A percentile compares a stretch with the other conserved stretches of the same genome.
Evolutionary conservation across 805 yeast genomes (phyloP).

Genomic region (Starmerella stellata): DNA sequence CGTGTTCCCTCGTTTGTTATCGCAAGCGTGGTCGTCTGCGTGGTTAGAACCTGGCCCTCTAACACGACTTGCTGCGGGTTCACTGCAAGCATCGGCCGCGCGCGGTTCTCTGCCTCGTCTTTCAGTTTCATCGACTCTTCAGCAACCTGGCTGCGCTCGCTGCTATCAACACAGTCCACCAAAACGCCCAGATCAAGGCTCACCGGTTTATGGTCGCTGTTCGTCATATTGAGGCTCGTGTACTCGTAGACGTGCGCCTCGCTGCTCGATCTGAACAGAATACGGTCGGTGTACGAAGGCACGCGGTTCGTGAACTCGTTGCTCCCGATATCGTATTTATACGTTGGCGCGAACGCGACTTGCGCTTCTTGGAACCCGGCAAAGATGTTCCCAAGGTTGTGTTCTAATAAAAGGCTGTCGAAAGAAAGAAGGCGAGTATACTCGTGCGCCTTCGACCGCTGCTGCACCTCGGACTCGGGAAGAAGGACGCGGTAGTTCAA

Average conservation of each 20-base stretch:
- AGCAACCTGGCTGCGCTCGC: conserved; percentile 23
- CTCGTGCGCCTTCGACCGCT: conserved; percentile 21
- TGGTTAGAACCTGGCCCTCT: conserved; percentile 18
- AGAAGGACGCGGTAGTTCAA: conserved; percentile 38
- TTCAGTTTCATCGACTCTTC: conserved; percentile 26
- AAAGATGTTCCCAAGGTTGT: conserved; percentile 24
- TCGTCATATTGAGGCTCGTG: conserved; percentile 16
- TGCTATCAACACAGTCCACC: conserved; percentile 25
- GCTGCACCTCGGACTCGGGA: conserved; percentile 20
- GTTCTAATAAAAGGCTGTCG: conserved; percentile 30
- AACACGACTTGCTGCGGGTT: conserved; percentile 22
- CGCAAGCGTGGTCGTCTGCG: background rate
- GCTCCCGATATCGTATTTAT: conserved; percentile 26
- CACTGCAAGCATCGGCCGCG: conserved; percentile 28
- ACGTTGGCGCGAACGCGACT: conserved; percentile 38
- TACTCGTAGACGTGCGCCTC: conserved; percentile 15
- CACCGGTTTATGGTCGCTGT: conserved; percentile 45
- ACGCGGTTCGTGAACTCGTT: conserved; percentile 22
- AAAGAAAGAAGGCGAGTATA: conserved; percentile 25
- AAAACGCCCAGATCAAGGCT: conserved; percentile 23
- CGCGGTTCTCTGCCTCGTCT: conserved; percentile 30
- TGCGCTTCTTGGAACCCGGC: conserved; percentile 32
- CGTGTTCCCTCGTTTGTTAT: conserved; percentile 11
- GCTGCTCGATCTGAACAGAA: conserved; percentile 26
- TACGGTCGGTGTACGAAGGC: conserved; percentile 46